Percentiles rank a stretch among this genome's conserved stretches.
phyloP scores from a whole-genome alignment of 768 basidiomycete genomes.

The Termitomyces sp. region DNA sequence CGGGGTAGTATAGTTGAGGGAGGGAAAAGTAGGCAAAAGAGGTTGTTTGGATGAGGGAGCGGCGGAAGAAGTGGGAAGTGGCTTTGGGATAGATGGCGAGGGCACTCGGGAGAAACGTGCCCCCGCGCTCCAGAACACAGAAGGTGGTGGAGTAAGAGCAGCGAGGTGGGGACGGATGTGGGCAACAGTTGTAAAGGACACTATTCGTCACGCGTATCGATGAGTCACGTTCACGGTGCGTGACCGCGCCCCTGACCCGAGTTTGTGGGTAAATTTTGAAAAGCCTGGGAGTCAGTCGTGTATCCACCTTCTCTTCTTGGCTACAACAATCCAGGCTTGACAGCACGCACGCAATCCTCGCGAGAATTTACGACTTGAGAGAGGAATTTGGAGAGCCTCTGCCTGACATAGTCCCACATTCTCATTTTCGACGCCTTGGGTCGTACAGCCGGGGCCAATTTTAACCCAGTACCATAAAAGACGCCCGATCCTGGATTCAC shows the following conservation, averaged over 20 bases:
- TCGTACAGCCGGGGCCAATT: not conserved
- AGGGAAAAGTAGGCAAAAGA: too few relatives aligned
- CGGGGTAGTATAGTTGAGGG: too few relatives aligned
- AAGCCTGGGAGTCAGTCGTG: not conserved
- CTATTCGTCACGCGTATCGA: not conserved
- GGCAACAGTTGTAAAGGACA: too few relatives aligned
- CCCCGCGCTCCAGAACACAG: too few relatives aligned
- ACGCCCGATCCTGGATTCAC: not conserved
- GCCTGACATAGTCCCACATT: not conserved
- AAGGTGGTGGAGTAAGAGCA: too few relatives aligned
- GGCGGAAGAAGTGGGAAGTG: too few relatives aligned
- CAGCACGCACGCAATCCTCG: not conserved
- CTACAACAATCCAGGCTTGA: not conserved
- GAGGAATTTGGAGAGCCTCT: not conserved
- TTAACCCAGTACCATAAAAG: not conserved
- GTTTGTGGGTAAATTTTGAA: constrained; percentile 1
- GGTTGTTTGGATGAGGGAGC: too few relatives aligned
- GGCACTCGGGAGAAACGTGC: too few relatives aligned
- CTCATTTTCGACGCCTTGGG: constrained; percentile 1
- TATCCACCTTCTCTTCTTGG: not conserved
- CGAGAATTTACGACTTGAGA: not conserved
- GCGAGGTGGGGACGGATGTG: too few relatives aligned
- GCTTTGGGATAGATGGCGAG: too few relatives aligned
- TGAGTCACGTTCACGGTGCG: not conserved
- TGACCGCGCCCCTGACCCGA: constrained; percentile 9